phyloP scores from a whole-genome alignment of 495 filamentous ascomycete genomes.

The Neurospora hispaniola region DNA sequence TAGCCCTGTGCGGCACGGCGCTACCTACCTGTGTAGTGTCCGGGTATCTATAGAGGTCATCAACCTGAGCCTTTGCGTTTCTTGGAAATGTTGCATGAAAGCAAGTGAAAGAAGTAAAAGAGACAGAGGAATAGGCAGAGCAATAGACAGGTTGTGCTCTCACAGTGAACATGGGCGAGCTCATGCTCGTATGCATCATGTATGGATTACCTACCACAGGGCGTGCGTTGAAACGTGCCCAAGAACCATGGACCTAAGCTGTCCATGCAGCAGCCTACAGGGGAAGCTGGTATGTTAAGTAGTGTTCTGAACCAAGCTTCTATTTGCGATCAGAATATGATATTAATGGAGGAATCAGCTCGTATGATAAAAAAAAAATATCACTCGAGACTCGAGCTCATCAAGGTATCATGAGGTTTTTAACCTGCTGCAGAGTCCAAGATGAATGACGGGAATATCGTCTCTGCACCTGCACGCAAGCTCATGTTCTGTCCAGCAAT shows the following conservation, averaged over 20 bases:
- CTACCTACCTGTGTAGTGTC: neutral
- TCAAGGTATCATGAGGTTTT: too few relatives aligned
- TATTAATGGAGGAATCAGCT: neutral
- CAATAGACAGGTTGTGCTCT: neutral
- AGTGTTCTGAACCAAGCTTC: neutral
- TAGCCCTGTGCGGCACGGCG: neutral
- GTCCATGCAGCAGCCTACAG: too few relatives aligned
- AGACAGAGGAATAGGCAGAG: too few relatives aligned
- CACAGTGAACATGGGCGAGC: neutral
- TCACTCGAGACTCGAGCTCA: neutral
- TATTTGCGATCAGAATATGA: neutral
- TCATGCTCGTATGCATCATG: neutral
- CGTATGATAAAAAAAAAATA: too few relatives aligned
- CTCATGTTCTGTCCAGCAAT: too few relatives aligned
- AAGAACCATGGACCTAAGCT: neutral
- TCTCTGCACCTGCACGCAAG: too few relatives aligned
- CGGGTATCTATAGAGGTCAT: neutral
- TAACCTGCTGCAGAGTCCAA: too few relatives aligned
- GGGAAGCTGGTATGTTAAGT: neutral
- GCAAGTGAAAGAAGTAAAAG: neutral
- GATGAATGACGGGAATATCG: too few relatives aligned
- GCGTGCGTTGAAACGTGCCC: neutral
- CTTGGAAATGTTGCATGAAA: neutral
- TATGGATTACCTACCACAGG: neutral
- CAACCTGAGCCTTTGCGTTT: neutral